These are phyloP conservation scores for Geranium rotundifolium DNA, from an alignment of 345 rosid genomes.

Conservation along the genomic window DNA sequence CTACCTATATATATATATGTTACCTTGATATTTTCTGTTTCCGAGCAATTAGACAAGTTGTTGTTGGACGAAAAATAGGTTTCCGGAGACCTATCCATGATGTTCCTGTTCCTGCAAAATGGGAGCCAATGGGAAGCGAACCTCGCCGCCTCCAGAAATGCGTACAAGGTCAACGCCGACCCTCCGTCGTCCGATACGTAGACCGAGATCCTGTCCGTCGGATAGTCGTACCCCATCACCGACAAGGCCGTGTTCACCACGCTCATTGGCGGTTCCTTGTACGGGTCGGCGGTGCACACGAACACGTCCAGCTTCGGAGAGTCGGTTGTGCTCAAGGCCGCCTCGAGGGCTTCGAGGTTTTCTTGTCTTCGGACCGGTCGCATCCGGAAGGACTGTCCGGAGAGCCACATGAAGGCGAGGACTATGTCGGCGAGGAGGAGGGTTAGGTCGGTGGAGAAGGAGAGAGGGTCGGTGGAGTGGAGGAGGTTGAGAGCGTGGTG, in stretches of 20 bases:
- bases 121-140: slow-evolving; percentile 71
- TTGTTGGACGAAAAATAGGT: slow-evolving; percentile 34
- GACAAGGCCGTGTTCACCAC: slow-evolving; percentile 72
- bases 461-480: slow-evolving; percentile 12
- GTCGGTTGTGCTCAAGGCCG: slow-evolving; percentile 19
- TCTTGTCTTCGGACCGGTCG: slow-evolving; percentile 32
- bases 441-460: slow-evolving; percentile 12
- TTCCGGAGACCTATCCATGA: slow-evolving; percentile 41
- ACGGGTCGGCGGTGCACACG: slow-evolving; percentile 85
- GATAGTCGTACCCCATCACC: slow-evolving; percentile 70
- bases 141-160: slow-evolving; percentile 60
- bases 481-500: slow-evolving; percentile 33
- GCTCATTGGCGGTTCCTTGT: slow-evolving; percentile 68
- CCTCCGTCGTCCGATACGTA: slow-evolving; percentile 86
- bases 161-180: slow-evolving; percentile 55
- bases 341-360: slow-evolving; percentile 31
- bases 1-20: background rate
- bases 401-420: slow-evolving; percentile 64
- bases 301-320: slow-evolving; percentile 58
- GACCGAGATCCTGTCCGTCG: slow-evolving; percentile 51
- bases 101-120: slow-evolving; percentile 35
- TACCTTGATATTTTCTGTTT: slow-evolving; percentile 43
- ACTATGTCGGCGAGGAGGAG: slow-evolving; percentile 40
- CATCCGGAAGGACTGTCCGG: slow-evolving; percentile 25
- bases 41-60: slow-evolving; percentile 8